Conservation (phyloP, 1,139 yeast species). For the Hansenula lynferdii region DNA sequence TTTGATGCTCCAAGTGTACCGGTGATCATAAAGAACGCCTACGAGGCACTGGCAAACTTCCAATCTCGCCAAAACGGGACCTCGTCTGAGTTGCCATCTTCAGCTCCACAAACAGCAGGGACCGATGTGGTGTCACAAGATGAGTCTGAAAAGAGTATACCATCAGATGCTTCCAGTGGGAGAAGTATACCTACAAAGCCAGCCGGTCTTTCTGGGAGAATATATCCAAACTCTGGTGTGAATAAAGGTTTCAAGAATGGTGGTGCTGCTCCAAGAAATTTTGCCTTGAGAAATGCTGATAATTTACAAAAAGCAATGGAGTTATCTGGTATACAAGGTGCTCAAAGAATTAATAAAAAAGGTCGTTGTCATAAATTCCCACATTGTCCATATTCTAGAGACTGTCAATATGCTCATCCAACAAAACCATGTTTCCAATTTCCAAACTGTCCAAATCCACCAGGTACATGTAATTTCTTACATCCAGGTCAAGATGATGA, state of each 20-base stretch:
- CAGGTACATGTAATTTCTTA: slow-evolving; percentile 76
- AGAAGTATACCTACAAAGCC: slow-evolving; percentile 18
- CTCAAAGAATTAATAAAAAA: slow-evolving; percentile 33
- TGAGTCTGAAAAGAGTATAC: slow-evolving; percentile 2
- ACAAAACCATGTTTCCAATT: slow-evolving; percentile 68
- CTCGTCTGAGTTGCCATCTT: background rate
- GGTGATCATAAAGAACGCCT: slow-evolving; percentile 43
- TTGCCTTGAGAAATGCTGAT: slow-evolving; percentile 19
- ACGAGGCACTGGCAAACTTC: slow-evolving; percentile 47
- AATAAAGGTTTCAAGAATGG: slow-evolving; percentile 22
- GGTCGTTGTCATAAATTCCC: slow-evolving; percentile 81
- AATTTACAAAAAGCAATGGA: slow-evolving; percentile 22
- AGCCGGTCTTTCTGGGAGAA: slow-evolving; percentile 12
- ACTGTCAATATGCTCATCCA: slow-evolving; percentile 77
- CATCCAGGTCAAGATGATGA: slow-evolving; percentile 84
- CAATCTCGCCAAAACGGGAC: slow-evolving; percentile 26
- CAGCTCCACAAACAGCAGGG: slow-evolving; percentile 4
- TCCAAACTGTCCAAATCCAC: slow-evolving; percentile 75
- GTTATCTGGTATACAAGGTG: slow-evolving; percentile 14
- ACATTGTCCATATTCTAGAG: slow-evolving; percentile 56
- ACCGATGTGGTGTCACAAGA: background rate
- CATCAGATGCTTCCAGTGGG: background rate
- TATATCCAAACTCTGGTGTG: background rate
- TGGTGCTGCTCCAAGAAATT: slow-evolving; percentile 9
- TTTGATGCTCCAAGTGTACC: slow-evolving; percentile 61